Evolutionary conservation across 2,329 filamentous ascomycete species (phyloP).

Genomic region (Epichloe coenophiala): DNA sequence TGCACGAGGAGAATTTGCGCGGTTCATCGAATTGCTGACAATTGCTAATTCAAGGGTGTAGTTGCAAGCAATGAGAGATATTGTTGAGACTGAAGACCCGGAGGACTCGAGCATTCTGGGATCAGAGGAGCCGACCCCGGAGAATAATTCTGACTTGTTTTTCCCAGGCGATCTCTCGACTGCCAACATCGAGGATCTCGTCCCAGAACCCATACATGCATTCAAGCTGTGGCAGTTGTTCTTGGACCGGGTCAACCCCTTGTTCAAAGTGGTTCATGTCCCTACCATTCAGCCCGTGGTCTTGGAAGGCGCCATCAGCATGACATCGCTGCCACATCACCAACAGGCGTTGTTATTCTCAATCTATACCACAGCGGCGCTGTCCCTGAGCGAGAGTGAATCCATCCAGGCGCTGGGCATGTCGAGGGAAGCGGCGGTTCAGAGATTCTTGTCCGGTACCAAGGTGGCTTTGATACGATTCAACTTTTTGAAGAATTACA

Average conservation of each 20-base stretch:
- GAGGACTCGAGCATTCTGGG: slow-evolving; percentile 36
- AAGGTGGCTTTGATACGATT: slow-evolving; percentile 35
- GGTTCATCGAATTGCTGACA: not conserved
- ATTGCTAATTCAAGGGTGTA: slow-evolving; percentile 15
- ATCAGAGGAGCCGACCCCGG: slow-evolving; percentile 35
- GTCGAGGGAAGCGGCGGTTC: slow-evolving; percentile 34
- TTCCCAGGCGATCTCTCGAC: slow-evolving; percentile 27
- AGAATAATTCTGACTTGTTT: slow-evolving; percentile 38
- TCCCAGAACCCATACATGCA: slow-evolving; percentile 52
- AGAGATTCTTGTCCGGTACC: slow-evolving; percentile 37
- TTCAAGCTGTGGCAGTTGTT: slow-evolving; percentile 64
- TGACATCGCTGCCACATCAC: slow-evolving; percentile 40
- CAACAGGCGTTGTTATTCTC: slow-evolving; percentile 49
- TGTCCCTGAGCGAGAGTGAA: slow-evolving; percentile 42
- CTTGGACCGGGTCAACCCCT: slow-evolving; percentile 59
- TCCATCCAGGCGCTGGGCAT: slow-evolving; percentile 38
- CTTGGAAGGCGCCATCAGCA: slow-evolving; percentile 45
- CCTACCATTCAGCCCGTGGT: slow-evolving; percentile 54
- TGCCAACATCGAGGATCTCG: slow-evolving; percentile 34
- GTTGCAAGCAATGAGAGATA: slow-evolving; percentile 46
- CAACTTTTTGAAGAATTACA: slow-evolving; percentile 45
- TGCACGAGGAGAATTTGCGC: not conserved
- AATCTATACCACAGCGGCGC: slow-evolving; percentile 49
- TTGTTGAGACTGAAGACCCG: slow-evolving; percentile 35
- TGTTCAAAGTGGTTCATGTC: slow-evolving; percentile 60